A percentile compares a stretch with the other conserved stretches of the same genome.
phyloP scores from a whole-genome alignment of 176 grass and related monocot species.

The Phoenix roebelenii region DNA sequence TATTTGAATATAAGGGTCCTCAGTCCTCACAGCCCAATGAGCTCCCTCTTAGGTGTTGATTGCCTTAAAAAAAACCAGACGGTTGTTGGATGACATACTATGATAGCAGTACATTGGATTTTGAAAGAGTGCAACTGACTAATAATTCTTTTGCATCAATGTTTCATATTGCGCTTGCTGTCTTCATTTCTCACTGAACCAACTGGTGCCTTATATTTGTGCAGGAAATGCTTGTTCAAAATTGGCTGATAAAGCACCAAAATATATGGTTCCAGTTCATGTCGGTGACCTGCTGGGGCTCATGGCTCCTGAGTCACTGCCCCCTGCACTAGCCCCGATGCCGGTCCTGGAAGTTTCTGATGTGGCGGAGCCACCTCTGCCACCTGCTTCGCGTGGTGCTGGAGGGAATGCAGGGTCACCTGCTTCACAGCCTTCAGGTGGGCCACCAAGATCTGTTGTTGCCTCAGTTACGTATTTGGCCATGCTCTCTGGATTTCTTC shows the following conservation, averaged over 20 bases:
- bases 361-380: slow-evolving; percentile 39
- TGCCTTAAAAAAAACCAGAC: too few relatives aligned
- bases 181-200: not conserved
- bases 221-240: slow-evolving; percentile 46
- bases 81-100: too few relatives aligned
- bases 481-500: slow-evolving; percentile 12
- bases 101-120: too few relatives aligned
- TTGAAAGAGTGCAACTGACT: too few relatives aligned
- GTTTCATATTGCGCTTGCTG: not conserved
- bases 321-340: slow-evolving; percentile 36
- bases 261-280: slow-evolving; percentile 18
- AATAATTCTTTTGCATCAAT: too few relatives aligned
- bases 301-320: not conserved
- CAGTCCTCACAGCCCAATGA: too few relatives aligned
- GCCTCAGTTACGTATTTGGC: slow-evolving; percentile 16
- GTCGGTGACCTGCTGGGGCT: slow-evolving; percentile 15
- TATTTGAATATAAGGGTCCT: too few relatives aligned
- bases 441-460: not conserved
- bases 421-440: slow-evolving; percentile 19
- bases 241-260: slow-evolving; percentile 28
- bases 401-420: not conserved
- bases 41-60: too few relatives aligned
- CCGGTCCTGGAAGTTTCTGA: slow-evolving; percentile 17
- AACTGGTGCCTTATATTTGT: not conserved
- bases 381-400: slow-evolving; percentile 10